Base-by-base conservation (phyloP, 768 basidiomycete genomes). In the Cubamyces sp. region DNA sequence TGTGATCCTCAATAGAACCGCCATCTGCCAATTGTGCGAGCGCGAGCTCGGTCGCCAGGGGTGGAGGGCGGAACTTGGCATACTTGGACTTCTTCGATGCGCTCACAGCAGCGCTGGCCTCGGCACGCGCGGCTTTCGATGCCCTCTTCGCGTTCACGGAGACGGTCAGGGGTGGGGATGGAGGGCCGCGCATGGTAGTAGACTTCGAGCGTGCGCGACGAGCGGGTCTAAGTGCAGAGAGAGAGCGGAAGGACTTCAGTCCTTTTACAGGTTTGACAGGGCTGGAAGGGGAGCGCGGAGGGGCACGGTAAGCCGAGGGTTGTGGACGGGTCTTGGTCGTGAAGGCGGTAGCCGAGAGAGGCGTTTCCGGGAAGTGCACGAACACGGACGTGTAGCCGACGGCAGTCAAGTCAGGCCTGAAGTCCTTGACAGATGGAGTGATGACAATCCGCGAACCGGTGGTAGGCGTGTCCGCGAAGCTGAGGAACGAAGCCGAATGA, bases 11-110 rank as follows among this genome's bases (percentile, higher is more conserved):
- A 57, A 84, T 76, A 50, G 70, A 79, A 0, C 90, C 90, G 21
- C 90, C 90, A 43, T 86, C 87, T 12, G 77, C 70, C 61, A 90
- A 84, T 73, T 91, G 90, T 82, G 87, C 84, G 58, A 91, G 74
- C 0, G 84, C 86, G 55, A 90, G 79, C 63, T 90, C 88, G 56
- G 84, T 84, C 3, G 83, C 79, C 51, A 90, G 82, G 2, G 87
- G 81, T 2, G 86, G 80, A 46, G 73, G 76, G 66, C 73, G 77
- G 70, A 86, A 82, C 61, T 82, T 78, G 14, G 80, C 76, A 43
- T 71, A 70, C 57, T 66, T 66, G 28, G 66, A 62, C 71, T 82
- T 87, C 70, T 85, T 86, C 66, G 78, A 78, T 69, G 78, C 79
- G 12, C 77, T 75, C 28, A 82, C 73, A 14, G 76, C 70, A 2